Evolutionary conservation across 2,329 filamentous ascomycete genomes (phyloP).

Genomic region (Botryotinia narcissicola): DNA sequence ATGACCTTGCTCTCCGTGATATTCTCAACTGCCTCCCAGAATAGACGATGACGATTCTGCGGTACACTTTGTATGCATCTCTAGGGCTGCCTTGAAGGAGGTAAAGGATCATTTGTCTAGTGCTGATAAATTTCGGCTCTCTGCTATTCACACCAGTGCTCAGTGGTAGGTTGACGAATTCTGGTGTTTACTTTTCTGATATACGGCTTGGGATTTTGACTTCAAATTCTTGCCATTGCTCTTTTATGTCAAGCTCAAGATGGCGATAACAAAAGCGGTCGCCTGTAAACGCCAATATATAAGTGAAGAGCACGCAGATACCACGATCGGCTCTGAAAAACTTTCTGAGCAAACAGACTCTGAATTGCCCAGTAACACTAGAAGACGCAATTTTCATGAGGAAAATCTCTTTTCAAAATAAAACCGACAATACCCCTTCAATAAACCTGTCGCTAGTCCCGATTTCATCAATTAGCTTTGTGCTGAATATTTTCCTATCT

Average conservation of each 20-base stretch:
- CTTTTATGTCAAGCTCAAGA: conserved; percentile 99
- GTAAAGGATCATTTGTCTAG: conserved; percentile 72
- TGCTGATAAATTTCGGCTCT: conserved; percentile 98
- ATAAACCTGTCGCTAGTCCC: neutral
- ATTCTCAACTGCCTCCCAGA: neutral
- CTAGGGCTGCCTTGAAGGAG: too few relatives aligned
- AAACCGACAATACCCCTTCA: neutral
- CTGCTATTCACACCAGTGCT: conserved; percentile 56
- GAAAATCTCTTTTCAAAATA: neutral
- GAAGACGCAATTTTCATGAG: neutral
- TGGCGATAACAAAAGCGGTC: conserved; percentile 93
- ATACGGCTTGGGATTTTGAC: conserved; percentile 91
- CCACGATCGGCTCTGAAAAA: neutral
- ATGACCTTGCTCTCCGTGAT: neutral
- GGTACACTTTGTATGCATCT: neutral
- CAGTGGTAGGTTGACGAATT: conserved; percentile 97
- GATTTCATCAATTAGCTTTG: neutral
- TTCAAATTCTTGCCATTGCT: conserved; percentile 99
- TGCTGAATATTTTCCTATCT: neutral
- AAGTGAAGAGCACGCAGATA: conserved; percentile 74
- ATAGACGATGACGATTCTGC: too few relatives aligned
- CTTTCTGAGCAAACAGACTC: conserved; percentile 40
- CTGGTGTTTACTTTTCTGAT: conserved; percentile 98
- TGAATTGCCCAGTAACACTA: neutral
- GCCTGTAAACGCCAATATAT: conserved; percentile 99